Conservation (phyloP, 108 stramenopile species). For the Cyclostephanos tholiformis region DNA sequence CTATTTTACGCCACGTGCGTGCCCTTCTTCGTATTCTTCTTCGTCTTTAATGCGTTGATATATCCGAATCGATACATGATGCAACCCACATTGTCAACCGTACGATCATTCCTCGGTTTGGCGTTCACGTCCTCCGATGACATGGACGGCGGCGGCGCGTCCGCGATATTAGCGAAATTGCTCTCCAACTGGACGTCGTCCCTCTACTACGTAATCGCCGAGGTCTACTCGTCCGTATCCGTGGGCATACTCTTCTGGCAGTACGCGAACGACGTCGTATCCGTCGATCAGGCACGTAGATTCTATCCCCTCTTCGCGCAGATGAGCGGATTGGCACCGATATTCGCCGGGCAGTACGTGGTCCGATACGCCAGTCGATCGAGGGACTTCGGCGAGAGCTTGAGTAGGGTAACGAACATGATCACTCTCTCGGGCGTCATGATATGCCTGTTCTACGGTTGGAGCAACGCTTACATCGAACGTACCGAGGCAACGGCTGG, state of each 20-base stretch:
- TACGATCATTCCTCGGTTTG: conserved; percentile 54
- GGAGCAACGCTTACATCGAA: conserved; percentile 65
- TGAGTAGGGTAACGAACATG: conserved; percentile 78
- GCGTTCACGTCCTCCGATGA: conserved; percentile 15
- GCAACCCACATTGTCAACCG: conserved; percentile 78
- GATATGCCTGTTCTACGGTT: conserved; percentile 84
- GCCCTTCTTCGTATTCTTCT: conserved; percentile 94
- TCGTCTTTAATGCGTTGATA: conserved; percentile 81
- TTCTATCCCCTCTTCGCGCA: conserved; percentile 97
- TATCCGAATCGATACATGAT: conserved; percentile 82
- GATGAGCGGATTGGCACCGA: conserved; percentile 91
- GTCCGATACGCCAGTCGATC: conserved; percentile 82
- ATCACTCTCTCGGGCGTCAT: conserved; percentile 76
- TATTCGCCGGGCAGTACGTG: conserved; percentile 89
- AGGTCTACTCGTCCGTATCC: conserved; percentile 92
- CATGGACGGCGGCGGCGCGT: conserved; percentile 48
- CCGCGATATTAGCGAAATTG: conserved; percentile 81
- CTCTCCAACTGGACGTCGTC: conserved; percentile 93
- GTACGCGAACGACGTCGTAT: conserved; percentile 94
- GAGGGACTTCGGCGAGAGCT: conserved; percentile 67
- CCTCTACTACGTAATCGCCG: conserved; percentile 90
- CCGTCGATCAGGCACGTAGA: conserved; percentile 89
- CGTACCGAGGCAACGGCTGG: conserved; percentile 37
- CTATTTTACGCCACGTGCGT: conserved; percentile 91
- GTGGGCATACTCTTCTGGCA: conserved; percentile 99